Evolutionary conservation across 208 protist genomes (phyloP), one percentile per base, ranked within the genome.

Genomic region (Crithidia thermophila): DNA sequence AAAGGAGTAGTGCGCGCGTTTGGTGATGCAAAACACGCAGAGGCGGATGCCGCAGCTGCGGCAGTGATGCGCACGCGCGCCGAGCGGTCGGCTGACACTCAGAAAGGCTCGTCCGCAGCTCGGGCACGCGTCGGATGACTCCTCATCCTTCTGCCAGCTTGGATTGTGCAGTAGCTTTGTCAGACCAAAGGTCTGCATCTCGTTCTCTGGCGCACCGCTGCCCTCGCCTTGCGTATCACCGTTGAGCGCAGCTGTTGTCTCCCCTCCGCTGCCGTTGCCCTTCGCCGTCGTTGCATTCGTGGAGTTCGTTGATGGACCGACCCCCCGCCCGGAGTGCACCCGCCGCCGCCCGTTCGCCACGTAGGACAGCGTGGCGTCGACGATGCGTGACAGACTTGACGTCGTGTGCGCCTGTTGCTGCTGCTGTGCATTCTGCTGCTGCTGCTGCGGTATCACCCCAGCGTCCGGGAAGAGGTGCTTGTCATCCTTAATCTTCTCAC

Each of bases 31-130:
- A 27, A 63, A 51, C 27, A 62, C 52, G 60, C 87, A 93, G 36
- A 89, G 75, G 3, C 81, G 84, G 16, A 75, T 62, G 33, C 87
- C 87, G 56, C 87, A 93, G 72, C 79, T 78, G 18, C 87, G 84
- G 50, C 87, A 93, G 68, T 93, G 82, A 42, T 81, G 77, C 6
- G 85, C 76, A 0, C 77, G 74, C 4, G 79, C 76, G 14, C 75
- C 67, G 31, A 80, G 49, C 47, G 66, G 55, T 5, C 57, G 34
- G 28, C 70, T 51, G 65, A 84, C 21, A 53, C 68, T 75, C 21
- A 67, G 46, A 52, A 88, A 89, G 9, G n/a, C 2, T 23, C 67
- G 69, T 0, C 67, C 67, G 36, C 85, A 91, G 27, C 66, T 62
- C 13, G 71, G 77, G 61, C 85, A 91, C 36, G 45, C 23, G 63